Evolutionary conservation across 257 asterid species (phyloP).

Genomic region (Coffea canephora): DNA sequence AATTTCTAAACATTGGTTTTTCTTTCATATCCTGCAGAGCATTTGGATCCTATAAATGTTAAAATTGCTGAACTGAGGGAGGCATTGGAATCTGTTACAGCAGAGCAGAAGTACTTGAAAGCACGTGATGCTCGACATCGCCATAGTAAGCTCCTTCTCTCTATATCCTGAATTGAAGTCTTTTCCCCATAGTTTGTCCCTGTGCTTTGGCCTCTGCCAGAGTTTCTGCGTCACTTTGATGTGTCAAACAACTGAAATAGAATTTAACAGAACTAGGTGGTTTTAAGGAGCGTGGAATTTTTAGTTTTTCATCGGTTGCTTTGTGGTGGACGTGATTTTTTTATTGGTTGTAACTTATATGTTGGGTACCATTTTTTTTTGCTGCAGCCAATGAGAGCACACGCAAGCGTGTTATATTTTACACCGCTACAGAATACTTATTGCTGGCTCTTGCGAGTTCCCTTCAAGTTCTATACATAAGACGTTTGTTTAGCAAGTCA

Average conservation of each 20-base stretch:
- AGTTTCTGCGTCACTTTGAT: background rate
- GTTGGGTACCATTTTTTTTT: slow-evolving; percentile 3
- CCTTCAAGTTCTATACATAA: slow-evolving; percentile 68
- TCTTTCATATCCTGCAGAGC: slow-evolving; percentile 39
- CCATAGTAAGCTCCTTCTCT: slow-evolving; percentile 48
- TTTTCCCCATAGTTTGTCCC: background rate
- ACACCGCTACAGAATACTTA: slow-evolving; percentile 77
- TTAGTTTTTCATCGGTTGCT: background rate
- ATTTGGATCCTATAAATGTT: slow-evolving; percentile 83
- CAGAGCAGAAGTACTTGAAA: slow-evolving; percentile 77
- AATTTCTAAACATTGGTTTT: slow-evolving; percentile 2
- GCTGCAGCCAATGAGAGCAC: slow-evolving; percentile 88
- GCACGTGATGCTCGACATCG: slow-evolving; percentile 80
- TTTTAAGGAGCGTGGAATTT: background rate
- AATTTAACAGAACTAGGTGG: background rate
- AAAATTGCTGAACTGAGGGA: slow-evolving; percentile 86
- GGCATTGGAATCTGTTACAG: slow-evolving; percentile 69
- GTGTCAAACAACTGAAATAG: background rate
- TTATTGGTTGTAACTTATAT: background rate
- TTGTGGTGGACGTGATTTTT: background rate
- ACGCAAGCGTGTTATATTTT: slow-evolving; percentile 67
- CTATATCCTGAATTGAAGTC: slow-evolving; percentile 1
- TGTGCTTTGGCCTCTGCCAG: background rate
- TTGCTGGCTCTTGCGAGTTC: slow-evolving; percentile 56
- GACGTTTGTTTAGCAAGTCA: slow-evolving; percentile 71